These are phyloP conservation scores for Cantharellus anzutake DNA, from an alignment of 768 basidiomycete genomes.

Conservation along the genomic window DNA sequence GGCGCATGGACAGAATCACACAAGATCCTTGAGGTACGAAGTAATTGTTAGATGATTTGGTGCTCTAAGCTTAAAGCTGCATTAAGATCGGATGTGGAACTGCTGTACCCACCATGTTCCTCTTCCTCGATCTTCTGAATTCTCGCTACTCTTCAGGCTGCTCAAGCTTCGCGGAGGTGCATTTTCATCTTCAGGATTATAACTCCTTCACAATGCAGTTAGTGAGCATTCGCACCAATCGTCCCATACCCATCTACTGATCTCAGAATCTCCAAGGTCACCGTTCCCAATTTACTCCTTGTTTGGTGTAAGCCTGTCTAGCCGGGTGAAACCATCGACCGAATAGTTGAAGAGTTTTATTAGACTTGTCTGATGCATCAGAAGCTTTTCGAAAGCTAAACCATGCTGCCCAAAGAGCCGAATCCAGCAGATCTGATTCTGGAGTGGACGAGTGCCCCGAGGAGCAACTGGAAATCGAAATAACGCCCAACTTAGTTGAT, in stretches of 20 bases:
- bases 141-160: slow-evolving; percentile 9
- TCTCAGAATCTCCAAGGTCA: not conserved
- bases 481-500: slow-evolving; percentile 41
- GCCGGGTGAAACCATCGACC: too few species aligned
- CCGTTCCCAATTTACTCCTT: not conserved
- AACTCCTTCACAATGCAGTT: slow-evolving; percentile 65
- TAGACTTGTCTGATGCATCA: not conserved
- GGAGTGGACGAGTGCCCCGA: not conserved
- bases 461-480: slow-evolving; percentile 21
- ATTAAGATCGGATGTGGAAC: slow-evolving; percentile 83
- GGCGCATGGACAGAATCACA: slow-evolving; percentile 14
- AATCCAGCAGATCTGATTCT: not conserved
- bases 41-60: not conserved
- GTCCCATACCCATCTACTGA: slow-evolving; percentile 1
- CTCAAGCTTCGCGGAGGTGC: slow-evolving; percentile 19
- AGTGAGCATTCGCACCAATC: slow-evolving; percentile 16
- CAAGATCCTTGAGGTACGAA: not conserved
- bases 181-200: slow-evolving; percentile 80
- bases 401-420: not conserved
- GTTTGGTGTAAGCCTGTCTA: not conserved
- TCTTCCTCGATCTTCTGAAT: slow-evolving; percentile 44
- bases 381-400: not conserved
- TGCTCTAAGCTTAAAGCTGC: not conserved
- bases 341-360: too few species aligned
- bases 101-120: slow-evolving; percentile 58